phyloP scores from a whole-genome alignment of 2,329 filamentous ascomycete genomes.

The Colletotrichum australisinense region DNA sequence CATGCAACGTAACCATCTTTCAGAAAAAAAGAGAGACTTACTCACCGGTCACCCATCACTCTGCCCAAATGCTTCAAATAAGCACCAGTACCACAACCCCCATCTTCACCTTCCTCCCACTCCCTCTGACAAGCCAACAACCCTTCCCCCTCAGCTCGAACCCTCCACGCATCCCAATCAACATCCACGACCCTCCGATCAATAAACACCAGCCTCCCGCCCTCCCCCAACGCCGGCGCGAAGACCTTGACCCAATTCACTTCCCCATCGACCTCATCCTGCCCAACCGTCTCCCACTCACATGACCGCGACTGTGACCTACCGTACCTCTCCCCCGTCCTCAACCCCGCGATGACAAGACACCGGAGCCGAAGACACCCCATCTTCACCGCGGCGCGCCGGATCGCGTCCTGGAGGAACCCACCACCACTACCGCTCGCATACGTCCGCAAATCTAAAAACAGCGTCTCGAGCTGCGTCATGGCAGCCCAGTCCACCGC shows the following conservation, averaged over 20 bases:
- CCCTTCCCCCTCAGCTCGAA: constrained; percentile 6
- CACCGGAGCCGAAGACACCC: constrained; percentile 14
- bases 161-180: constrained; percentile 21
- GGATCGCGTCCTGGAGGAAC: constrained; percentile 1
- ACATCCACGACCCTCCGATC: constrained; percentile 15
- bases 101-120: background rate
- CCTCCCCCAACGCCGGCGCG: constrained; percentile 22
- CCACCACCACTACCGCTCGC: background rate
- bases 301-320: background rate
- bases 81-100: background rate
- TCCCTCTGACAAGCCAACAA: background rate
- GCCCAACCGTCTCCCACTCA: constrained; percentile 18
- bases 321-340: background rate
- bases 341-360: constrained; percentile 24
- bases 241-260: constrained; percentile 35
- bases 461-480: constrained; percentile 26
- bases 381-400: constrained; percentile 22
- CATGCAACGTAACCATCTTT: background rate
- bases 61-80: constrained; percentile 21
- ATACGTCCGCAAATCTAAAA: constrained; percentile 29
- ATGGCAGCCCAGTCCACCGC: constrained; percentile 18
- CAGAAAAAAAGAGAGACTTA: background rate
- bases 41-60: background rate
- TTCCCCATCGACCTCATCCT: background rate
- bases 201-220: constrained; percentile 26